These are phyloP conservation scores for Exophiala sp. DNA, from an alignment of 2,329 filamentous ascomycete genomes.

Conservation along the genomic window DNA sequence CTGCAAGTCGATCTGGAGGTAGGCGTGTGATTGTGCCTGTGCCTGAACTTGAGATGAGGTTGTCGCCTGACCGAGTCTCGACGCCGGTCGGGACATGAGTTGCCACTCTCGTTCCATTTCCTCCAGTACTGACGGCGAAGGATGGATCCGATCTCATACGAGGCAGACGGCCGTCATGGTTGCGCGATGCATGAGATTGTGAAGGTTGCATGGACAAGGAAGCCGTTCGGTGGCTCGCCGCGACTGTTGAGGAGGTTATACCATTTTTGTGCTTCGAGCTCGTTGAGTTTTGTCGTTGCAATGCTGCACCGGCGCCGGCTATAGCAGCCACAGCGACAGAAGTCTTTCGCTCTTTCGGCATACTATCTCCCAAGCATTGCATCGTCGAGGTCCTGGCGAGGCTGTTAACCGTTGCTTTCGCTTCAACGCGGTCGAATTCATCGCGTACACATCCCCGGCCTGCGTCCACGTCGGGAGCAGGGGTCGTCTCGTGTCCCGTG, in stretches of 20 bases:
- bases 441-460: conserved; percentile 7
- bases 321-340: background rate
- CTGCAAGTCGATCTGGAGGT: conserved; percentile 15
- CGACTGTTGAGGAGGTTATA: background rate
- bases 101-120: background rate
- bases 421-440: conserved; percentile 14
- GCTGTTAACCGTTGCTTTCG: background rate
- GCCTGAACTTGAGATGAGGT: no score
- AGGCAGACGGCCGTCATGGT: background rate
- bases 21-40: conserved; percentile 5
- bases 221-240: background rate
- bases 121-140: background rate
- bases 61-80: no score
- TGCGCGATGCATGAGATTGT: no score
- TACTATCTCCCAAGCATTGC: background rate
- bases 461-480: background rate
- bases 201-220: background rate
- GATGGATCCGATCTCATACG: no score
- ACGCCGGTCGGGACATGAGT: background rate
- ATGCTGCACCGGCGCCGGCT: background rate
- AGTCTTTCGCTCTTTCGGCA: background rate
- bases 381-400: background rate
- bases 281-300: background rate
- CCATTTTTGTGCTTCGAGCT: background rate
- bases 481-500: no score